Base-by-base conservation (phyloP, 148 eudicot species). In the Arctostaphylos glauca region DNA sequence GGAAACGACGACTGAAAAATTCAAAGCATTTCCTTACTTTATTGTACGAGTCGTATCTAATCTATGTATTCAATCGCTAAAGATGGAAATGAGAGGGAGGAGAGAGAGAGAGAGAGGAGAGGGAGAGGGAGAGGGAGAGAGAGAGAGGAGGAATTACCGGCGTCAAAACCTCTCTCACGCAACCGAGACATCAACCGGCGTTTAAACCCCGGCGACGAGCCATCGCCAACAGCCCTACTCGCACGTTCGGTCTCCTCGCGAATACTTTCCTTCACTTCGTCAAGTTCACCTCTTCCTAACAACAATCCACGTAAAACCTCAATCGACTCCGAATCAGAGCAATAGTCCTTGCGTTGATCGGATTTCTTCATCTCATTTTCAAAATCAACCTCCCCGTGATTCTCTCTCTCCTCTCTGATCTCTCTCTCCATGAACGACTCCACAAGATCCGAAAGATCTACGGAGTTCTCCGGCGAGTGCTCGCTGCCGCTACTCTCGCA, bases 401-500 rank as follows among this genome's bases (percentile, higher is more conserved):
- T 71, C 10, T 84, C 80, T 9, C 64, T 19, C 9, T 60, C 66
- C 14, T 62, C 78, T 38, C 76, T 25, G 15, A 43, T 62, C n/a
- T 83, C 86, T 12, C 83, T 83, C 72, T 95, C 94, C 13, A 95
- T 81, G 70, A 92, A 95, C 3, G 96, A 91, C 68, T 90, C 90
- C 0, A 93, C 92, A 9, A 95, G 91, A 79, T 89, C 90, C 2
- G 94, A 93, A 47, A 95, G 88, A 71, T 91, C 89, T 53, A 78
- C 67, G 25, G 86, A 83, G 80, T 54, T 50, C 53, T 84, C 85
- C 3, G 85, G 89, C 9, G 90, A 88, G 8, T 93, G 90, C 88
- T 93, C 97, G 79, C 95, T 92, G 49, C 97, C 96, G 79, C 94
- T 89, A 75, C 93, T 91, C 44, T 89, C 88, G 64, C 90, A 89